Evolutionary conservation across 108 stramenopile species (phyloP).

Genomic region (Craspedostauros australis): DNA sequence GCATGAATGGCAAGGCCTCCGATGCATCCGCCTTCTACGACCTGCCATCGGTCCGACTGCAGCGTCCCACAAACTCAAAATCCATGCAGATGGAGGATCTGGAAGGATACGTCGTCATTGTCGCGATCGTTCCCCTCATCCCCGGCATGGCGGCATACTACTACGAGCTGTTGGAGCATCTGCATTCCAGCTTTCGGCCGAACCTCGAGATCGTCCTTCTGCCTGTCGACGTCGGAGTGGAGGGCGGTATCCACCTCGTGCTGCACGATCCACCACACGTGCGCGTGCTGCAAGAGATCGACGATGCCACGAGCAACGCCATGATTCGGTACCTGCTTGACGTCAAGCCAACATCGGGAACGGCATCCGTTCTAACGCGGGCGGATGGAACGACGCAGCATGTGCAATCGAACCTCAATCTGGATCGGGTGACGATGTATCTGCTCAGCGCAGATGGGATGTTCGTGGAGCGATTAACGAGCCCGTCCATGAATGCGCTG

Average conservation of each 20-base stretch:
- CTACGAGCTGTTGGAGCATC: conserved; percentile 27
- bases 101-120: conserved; percentile 21
- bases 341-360: too few species aligned
- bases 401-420: conserved; percentile 8
- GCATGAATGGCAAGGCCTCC: conserved; percentile 23
- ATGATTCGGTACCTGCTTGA: too few species aligned
- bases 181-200: conserved; percentile 12
- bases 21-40: too few species aligned
- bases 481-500: conserved; percentile 17
- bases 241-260: conserved; percentile 9
- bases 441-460: conserved; percentile 31
- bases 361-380: too few species aligned
- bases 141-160: conserved; percentile 27
- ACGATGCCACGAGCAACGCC: too few species aligned
- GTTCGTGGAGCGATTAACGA: conserved; percentile 21
- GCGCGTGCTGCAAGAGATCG: conserved; percentile 25
- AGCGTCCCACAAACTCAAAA: too few species aligned
- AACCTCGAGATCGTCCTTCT: conserved; percentile 22
- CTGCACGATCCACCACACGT: conserved; percentile 6
- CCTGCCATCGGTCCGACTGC: too few species aligned
- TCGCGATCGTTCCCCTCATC: conserved; percentile 10
- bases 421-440: conserved; percentile 19
- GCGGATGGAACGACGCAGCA: too few species aligned
- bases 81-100: too few species aligned
- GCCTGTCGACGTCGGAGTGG: conserved; percentile 30